Percentiles rank a stretch among this genome's conserved stretches.
These are phyloP conservation scores for Arxiozyma telluris DNA, from an alignment of 1,139 yeast genomes.

Conservation along the genomic window DNA sequence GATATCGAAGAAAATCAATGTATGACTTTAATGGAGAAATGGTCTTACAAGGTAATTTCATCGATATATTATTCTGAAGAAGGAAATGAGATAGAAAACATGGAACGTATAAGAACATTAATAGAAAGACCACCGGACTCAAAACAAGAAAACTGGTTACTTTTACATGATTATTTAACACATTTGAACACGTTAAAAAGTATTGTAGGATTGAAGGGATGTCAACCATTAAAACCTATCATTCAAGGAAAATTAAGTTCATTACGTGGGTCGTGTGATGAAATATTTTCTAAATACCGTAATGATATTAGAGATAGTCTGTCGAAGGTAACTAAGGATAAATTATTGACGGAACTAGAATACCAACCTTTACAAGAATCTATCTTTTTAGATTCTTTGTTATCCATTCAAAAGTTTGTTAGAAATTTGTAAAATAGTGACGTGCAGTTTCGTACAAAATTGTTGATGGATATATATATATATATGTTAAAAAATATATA, in stretches of 20 bases:
- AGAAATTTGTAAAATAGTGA: constrained; percentile 15
- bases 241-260: constrained; percentile 15
- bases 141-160: constrained; percentile 16
- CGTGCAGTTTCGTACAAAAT: not conserved
- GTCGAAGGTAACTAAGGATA: not conserved
- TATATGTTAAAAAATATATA: too few relatives aligned
- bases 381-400: constrained; percentile 8
- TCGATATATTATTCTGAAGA: constrained; percentile 3
- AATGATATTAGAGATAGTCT: constrained; percentile 5
- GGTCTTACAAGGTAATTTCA: constrained; percentile 18
- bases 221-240: constrained; percentile 14
- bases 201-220: constrained; percentile 27
- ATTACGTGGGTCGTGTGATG: constrained; percentile 20
- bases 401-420: constrained; percentile 15
- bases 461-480: too few relatives aligned
- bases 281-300: constrained; percentile 6
- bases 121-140: constrained; percentile 1
- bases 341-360: not conserved
- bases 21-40: constrained; percentile 14
- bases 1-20: constrained; percentile 8
- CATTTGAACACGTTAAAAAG: constrained; percentile 28
- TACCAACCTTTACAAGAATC: not conserved
- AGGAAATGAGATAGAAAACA: constrained; percentile 10
- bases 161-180: constrained; percentile 20
- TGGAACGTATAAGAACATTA: constrained; percentile 10